These are phyloP conservation scores for Macrophomina tecta DNA, from an alignment of 2,329 filamentous ascomycete genomes.

Conservation along the genomic window DNA sequence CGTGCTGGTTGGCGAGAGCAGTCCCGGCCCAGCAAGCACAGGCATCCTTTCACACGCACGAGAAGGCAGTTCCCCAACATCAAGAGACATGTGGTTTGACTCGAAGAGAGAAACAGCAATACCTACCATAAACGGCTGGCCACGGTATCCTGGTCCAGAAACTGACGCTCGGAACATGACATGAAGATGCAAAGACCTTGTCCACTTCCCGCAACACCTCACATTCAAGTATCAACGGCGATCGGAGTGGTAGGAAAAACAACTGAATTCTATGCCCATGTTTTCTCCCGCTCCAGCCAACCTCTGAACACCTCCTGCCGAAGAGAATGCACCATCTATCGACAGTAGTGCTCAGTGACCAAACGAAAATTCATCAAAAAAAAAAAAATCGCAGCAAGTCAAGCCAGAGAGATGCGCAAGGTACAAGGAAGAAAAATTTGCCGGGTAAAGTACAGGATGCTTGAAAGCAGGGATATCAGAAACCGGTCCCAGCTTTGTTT, in stretches of 20 bases:
- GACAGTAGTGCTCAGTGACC: conserved; percentile 38
- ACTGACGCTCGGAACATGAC: too few species aligned
- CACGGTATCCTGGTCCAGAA: not conserved
- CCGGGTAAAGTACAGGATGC: conserved; percentile 52
- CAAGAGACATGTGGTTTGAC: too few species aligned
- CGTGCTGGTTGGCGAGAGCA: conserved; percentile 12
- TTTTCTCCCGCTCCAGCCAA: conserved; percentile 44
- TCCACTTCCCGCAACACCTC: not conserved
- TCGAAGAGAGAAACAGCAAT: too few species aligned
- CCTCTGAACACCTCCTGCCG: conserved; percentile 29
- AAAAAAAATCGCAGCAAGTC: conserved; percentile 26
- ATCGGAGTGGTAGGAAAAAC: conserved; percentile 23
- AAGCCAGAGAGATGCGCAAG: conserved; percentile 23
- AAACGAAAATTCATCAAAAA: conserved; percentile 30
- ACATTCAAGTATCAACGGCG: not conserved
- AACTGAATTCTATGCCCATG: conserved; percentile 46
- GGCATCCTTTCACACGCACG: too few species aligned
- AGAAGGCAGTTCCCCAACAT: too few species aligned
- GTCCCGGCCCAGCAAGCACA: not conserved
- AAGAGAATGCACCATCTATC: conserved; percentile 26
- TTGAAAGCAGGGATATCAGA: conserved; percentile 30
- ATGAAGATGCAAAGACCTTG: not conserved
- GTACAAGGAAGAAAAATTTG: conserved; percentile 39
- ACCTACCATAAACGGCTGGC: not conserved
- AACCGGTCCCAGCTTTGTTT: conserved; percentile 33